Conservation (phyloP, 1,284 basidiomycete genomes). For the Trichosporon asahii region DNA sequence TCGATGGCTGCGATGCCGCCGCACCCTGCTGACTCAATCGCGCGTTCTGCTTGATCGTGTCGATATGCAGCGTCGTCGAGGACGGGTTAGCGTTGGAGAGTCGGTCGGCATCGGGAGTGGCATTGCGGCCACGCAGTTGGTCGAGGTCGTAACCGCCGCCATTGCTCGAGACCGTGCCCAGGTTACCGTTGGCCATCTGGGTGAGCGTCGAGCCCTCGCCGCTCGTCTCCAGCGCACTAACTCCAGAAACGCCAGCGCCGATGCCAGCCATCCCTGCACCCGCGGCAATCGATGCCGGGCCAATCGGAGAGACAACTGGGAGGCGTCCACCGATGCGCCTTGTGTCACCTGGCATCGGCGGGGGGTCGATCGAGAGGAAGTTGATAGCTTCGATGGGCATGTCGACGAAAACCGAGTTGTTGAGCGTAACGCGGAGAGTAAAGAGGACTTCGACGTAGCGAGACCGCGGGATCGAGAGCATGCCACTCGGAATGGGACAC, state of each 20-base stretch:
- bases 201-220: neutral
- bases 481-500: conserved; percentile 67
- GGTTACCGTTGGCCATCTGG: neutral
- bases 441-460: conserved; percentile 78
- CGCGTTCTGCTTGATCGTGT: conserved; percentile 35
- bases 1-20: neutral
- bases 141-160: neutral
- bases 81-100: conserved; percentile 15
- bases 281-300: too few relatives aligned
- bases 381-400: conserved; percentile 49
- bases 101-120: neutral
- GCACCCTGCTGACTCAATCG: conserved; percentile 27
- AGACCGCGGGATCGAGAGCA: conserved; percentile 69
- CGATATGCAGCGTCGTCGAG: conserved; percentile 44
- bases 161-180: neutral
- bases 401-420: conserved; percentile 59
- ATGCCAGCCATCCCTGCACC: too few relatives aligned
- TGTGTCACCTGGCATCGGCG: conserved; percentile 42
- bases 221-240: too few relatives aligned
- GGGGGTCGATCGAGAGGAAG: conserved; percentile 52
- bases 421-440: conserved; percentile 66
- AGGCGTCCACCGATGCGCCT: conserved; percentile 10
- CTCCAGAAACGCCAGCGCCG: too few relatives aligned
- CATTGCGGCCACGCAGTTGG: neutral
- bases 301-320: neutral